Evolutionary conservation across 2,329 filamentous ascomycete species (phyloP), one percentile per base, ranked within the genome.

Genomic region (Zalaria obscura): DNA sequence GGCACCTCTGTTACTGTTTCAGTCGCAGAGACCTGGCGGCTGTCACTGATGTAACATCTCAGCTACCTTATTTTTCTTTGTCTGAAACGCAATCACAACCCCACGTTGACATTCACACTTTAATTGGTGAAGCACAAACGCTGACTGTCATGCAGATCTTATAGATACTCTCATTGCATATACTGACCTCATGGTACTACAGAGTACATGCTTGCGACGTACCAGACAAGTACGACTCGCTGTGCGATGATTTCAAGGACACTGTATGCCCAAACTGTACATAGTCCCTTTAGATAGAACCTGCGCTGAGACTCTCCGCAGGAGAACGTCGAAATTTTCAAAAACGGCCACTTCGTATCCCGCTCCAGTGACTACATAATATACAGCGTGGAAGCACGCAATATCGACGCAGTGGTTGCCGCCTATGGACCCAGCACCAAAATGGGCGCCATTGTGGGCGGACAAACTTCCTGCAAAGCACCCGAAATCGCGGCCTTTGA

Each of bases 11-110:
- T 68, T 65, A 70, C 80, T 83, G 78, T 94, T 81, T 75, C 89
- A 85, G 81, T 71, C 48, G 46, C 39, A 51, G 48, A 53, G 56
- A 52, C 51, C 49, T 43, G 51, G 68, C 68, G 68, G 70, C 74
- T 76, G 80, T 93, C 89, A 75, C 76, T 95, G 89, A 95, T 95
- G 89, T 93, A 82, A 93, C 78, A 71, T 79, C 83, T 91, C 81
- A 85, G 89, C 89, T 96, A 96, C 89, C 89, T 95, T 82, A 78
- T 61, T 71, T 75, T 76, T 82, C 63, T 70, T 73, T 70, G 83
- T 95, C 89, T 95, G 89, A 95, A 72, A 53, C 46, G 50, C 48
- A 51, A 43, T 39, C 39, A 25, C 41, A 9, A 36, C 35, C 38
- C 40, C 32, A 42, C 33, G 27, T 38, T 40, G 29, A 28, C 33